Evolutionary conservation across 140 eudicot species (phyloP).

Genomic region (Anethum foeniculum): DNA sequence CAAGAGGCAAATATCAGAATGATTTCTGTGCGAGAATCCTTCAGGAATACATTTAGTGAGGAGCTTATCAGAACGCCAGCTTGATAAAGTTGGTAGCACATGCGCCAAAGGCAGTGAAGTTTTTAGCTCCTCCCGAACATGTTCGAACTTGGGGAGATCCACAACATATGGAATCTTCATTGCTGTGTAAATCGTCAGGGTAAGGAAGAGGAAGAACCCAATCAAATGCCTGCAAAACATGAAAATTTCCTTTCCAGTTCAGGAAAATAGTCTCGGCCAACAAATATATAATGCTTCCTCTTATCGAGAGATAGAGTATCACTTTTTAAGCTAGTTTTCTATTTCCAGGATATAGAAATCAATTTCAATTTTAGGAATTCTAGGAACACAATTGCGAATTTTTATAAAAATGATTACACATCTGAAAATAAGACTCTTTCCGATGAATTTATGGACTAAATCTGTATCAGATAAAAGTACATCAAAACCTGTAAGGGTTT

Average conservation of each 20-base stretch:
- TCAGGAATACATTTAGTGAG: slow-evolving; percentile 78
- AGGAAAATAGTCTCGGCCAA: background rate
- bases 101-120: slow-evolving; percentile 52
- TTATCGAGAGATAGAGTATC: background rate
- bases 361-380: background rate
- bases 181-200: slow-evolving; percentile 74
- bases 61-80: slow-evolving; percentile 62
- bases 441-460: background rate
- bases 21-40: slow-evolving; percentile 56
- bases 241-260: background rate
- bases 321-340: background rate
- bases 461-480: background rate
- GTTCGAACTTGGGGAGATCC: slow-evolving; percentile 51
- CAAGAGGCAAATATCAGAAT: slow-evolving; percentile 63
- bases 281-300: background rate
- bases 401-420: too few relatives aligned
- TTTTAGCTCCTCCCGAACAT: slow-evolving; percentile 51
- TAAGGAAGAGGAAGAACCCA: slow-evolving; percentile 84
- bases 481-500: background rate
- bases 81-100: slow-evolving; percentile 41
- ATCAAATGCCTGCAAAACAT: slow-evolving; percentile 76
- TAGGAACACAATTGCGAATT: too few relatives aligned
- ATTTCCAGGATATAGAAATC: background rate
- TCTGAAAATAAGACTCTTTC: background rate
- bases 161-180: slow-evolving; percentile 64